Percentiles rank a stretch among this genome's conserved stretches.
Conservation (phyloP, 805 yeast species). For the Blastobotrys americana region DNA sequence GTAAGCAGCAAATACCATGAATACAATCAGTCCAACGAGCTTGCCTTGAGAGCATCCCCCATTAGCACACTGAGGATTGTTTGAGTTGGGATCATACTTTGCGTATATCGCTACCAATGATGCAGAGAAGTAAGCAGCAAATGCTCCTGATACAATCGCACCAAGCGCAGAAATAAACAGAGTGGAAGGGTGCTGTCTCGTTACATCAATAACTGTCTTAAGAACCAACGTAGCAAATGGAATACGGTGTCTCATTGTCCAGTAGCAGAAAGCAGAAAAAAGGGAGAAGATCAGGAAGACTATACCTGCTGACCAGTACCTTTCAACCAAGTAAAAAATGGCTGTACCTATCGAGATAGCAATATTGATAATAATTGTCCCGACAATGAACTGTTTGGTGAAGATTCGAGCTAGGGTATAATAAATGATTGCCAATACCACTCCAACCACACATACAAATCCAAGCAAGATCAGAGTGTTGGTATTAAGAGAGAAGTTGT, state of each 20-base stretch:
- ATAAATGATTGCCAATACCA: constrained; percentile 51
- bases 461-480: constrained; percentile 66
- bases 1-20: constrained; percentile 75
- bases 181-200: constrained; percentile 65
- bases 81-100: constrained; percentile 48
- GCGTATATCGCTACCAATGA: constrained; percentile 71
- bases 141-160: constrained; percentile 49
- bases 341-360: constrained; percentile 67
- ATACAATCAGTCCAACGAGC: constrained; percentile 62
- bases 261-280: constrained; percentile 61
- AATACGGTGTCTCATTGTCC: constrained; percentile 62
- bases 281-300: constrained; percentile 62
- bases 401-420: constrained; percentile 54
- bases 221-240: constrained; percentile 68
- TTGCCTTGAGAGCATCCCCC: constrained; percentile 53
- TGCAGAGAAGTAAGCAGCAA: constrained; percentile 57
- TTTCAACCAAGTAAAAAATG: constrained; percentile 59
- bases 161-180: constrained; percentile 56
- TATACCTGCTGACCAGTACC: constrained; percentile 74
- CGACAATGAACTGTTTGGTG: constrained; percentile 59
- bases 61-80: constrained; percentile 44
- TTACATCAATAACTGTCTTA: constrained; percentile 67
- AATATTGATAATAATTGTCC: constrained; percentile 62
- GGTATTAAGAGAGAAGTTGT: constrained; percentile 61
- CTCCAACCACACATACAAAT: constrained; percentile 53